Evolutionary conservation across 2,329 filamentous ascomycete genomes (phyloP), one percentile per base, ranked within the genome.

Genomic region (Phyllosticta ampelicida): DNA sequence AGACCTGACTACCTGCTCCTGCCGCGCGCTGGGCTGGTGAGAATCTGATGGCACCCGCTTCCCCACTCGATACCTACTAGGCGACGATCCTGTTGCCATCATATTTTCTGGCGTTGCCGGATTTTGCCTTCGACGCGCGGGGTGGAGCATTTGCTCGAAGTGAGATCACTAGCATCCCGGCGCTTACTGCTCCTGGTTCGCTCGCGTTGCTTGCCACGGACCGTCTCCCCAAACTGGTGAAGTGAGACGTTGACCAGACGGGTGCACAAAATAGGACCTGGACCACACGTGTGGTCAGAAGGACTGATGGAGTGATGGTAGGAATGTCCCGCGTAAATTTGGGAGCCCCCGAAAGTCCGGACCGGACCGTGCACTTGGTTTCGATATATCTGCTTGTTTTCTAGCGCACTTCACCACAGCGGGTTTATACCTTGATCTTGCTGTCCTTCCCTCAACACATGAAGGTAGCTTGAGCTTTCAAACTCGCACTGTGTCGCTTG

Each of bases 221-320:
- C 13, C 36, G 36, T 44, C 36, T 44, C 36, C 36, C 36, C 36
- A 44, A 44, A 44, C n/a, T 44, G 36, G 36, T 44, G 36, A 44
- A 16, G 36, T 44, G 36, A 44, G 36, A 44, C 36, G 13, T 44
- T 44, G 36, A 44, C 36, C 36, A 44, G 13, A 44, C 36, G 36
- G 36, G 36, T 44, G 36, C 36, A 44, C 36, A 44, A 44, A 44
- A 44, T 44, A n/a, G 9, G 69, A 66, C 26, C 63, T 62, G 56
- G 77, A 74, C 10, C 76, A 71, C 1, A 60, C 61, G 44, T 55
- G 29, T 30, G 44, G 30, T 44, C 44, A 44, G 51, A 53, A 29
- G 4, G 51, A 53, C 26, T 44, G 36, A 44, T 44, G 36, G 36
- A 44, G 36, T 44, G 36, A 44, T 44, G 36, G 36, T 16, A 16